Evolutionary conservation across 371 early-diverging fungal genomes (phyloP).

Genomic region (Mucor mucedo): DNA sequence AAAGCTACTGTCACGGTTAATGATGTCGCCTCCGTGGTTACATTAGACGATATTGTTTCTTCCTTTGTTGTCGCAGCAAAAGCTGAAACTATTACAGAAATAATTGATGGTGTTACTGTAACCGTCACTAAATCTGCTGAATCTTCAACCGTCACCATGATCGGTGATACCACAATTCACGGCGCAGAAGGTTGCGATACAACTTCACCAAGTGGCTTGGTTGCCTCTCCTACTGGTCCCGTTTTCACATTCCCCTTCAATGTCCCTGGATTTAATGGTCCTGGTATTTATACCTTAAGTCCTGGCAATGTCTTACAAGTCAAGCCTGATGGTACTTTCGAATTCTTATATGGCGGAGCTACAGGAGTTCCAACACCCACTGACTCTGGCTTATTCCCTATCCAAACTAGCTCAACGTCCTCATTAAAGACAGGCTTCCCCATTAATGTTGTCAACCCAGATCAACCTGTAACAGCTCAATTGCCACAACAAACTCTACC

Average conservation of each 20-base stretch:
- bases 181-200: not conserved
- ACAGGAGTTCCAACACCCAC: not conserved
- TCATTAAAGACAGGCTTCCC: too few relatives aligned
- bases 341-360: not conserved
- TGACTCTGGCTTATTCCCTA: not conserved
- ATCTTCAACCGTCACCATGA: not conserved
- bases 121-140: not conserved
- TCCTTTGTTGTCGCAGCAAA: not conserved
- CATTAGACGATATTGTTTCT: not conserved
- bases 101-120: slow-evolving; percentile 1
- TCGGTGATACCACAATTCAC: not conserved
- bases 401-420: not conserved
- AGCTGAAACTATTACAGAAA: slow-evolving; percentile 2
- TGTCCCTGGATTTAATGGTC: slow-evolving; percentile 12
- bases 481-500: slow-evolving; percentile 1
- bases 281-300: slow-evolving; percentile 14
- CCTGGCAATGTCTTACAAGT: slow-evolving; percentile 18
- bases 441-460: too few relatives aligned
- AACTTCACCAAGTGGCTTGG: not conserved
- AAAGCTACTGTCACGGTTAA: not conserved
- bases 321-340: not conserved
- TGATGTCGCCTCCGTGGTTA: not conserved
- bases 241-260: slow-evolving; percentile 2
- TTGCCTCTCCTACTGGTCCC: not conserved
- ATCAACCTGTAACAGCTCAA: not conserved